Evolutionary conservation across 441 rosid genomes (phyloP), one percentile per base, ranked within the genome.

Genomic region (Brassica balearica): DNA sequence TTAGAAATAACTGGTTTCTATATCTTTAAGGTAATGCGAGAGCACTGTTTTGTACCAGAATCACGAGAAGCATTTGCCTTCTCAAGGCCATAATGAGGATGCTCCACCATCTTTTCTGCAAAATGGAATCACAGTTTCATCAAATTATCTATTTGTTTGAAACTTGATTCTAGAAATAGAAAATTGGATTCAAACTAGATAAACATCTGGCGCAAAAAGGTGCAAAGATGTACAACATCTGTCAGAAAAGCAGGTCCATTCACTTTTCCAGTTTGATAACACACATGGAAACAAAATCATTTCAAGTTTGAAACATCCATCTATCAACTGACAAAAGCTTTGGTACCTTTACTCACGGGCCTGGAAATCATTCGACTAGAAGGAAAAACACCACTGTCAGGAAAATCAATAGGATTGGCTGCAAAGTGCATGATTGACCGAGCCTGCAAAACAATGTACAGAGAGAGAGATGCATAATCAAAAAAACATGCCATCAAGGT

Each of bases 341-440:
- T 20, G 48, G 68, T 63, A 92, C 97, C 95, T 84, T 88, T 82
- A 80, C 81, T 89, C 72, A 76, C 67, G 67, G 85, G 69, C 53
- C 82, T 91, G 53, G 84, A 83, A 65, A 78, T 77, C 81, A 85
- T 70, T 46, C 85, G 72, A 79, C 77, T 55, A 19, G 89, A 72
- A 80, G 88, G 79, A 65, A 76, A 14, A 79, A 75, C 63, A 84
- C 81, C 87, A 48, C 86, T 89, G 77, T 77, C 85, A 64, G 89
- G 82, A 81, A 87, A 75, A 69, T 85, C 92, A 58, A 85, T 56
- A 25, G 98, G 86, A 84, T 83, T 82, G 38, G 92, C 91, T 64
- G 99, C 99, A 71, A 93, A 87, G 71, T 93, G 96, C 98, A 95
- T 90, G 74, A 95, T 87, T 78, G 86, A 85, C 76, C 56, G 89